Evolutionary conservation across 1,284 basidiomycete genomes (phyloP).

Genomic region (Schizopora paradoxa): DNA sequence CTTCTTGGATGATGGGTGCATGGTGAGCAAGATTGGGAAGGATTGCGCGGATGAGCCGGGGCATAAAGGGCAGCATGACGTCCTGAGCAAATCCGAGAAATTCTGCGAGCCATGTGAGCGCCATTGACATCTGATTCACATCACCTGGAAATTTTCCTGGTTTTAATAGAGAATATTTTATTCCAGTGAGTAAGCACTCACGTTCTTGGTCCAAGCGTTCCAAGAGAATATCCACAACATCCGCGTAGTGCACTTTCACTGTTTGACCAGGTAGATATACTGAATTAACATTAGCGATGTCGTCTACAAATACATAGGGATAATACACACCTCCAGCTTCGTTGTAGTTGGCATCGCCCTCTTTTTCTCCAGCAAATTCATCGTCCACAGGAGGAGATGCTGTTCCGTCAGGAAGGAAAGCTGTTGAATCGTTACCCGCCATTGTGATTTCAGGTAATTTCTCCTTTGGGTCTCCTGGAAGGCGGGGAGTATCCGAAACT

Average conservation of each 20-base stretch:
- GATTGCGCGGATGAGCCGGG: slow-evolving; percentile 87
- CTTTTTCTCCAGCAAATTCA: slow-evolving; percentile 40
- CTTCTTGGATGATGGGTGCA: slow-evolving; percentile 81
- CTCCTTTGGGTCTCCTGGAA: slow-evolving; percentile 40
- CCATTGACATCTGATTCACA: slow-evolving; percentile 85
- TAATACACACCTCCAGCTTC: slow-evolving; percentile 55
- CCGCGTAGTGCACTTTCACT: slow-evolving; percentile 85
- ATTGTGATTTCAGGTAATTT: slow-evolving; percentile 44
- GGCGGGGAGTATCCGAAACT: slow-evolving; percentile 34
- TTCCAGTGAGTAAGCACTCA: slow-evolving; percentile 37
- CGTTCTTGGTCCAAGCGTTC: slow-evolving; percentile 83
- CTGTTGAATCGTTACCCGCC: slow-evolving; percentile 40
- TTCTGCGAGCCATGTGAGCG: slow-evolving; percentile 88
- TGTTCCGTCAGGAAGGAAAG: slow-evolving; percentile 53
- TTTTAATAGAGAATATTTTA: neutral
- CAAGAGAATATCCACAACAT: slow-evolving; percentile 94
- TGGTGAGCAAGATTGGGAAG: slow-evolving; percentile 94
- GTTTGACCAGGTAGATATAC: slow-evolving; percentile 93
- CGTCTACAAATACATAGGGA: neutral
- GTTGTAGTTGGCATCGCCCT: slow-evolving; percentile 44
- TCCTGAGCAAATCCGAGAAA: slow-evolving; percentile 86
- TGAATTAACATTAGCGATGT: slow-evolving; percentile 31
- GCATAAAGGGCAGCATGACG: slow-evolving; percentile 93
- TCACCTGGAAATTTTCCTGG: slow-evolving; percentile 62
- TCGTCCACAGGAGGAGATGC: slow-evolving; percentile 32